Conservation (phyloP, 1,139 yeast species). For the Pichia sp. region DNA sequence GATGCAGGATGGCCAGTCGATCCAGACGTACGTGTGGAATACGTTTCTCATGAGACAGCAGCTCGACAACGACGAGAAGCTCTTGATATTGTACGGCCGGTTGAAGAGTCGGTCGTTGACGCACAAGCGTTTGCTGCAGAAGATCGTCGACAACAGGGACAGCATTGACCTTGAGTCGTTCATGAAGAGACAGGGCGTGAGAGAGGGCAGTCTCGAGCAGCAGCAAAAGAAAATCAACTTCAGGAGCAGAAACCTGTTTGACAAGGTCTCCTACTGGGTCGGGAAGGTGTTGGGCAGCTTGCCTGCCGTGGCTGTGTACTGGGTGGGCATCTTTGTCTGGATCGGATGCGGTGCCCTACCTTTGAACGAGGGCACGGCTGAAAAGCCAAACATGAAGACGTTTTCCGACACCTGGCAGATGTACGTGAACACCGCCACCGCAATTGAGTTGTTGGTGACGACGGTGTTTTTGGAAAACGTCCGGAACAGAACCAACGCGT, state of each 20-base stretch:
- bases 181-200: not conserved
- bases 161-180: conserved; percentile 2
- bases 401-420: conserved; percentile 38
- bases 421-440: conserved; percentile 38
- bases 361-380: conserved; percentile 17
- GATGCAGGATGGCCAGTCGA: conserved; percentile 40
- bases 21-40: conserved; percentile 38
- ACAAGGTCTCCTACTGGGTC: conserved; percentile 26
- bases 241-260: conserved; percentile 28
- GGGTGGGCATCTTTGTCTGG: conserved; percentile 37
- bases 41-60: conserved; percentile 40
- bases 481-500: conserved; percentile 34
- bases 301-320: conserved; percentile 31
- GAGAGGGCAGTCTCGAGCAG: not conserved
- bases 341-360: conserved; percentile 34
- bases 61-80: conserved; percentile 25
- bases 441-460: conserved; percentile 34
- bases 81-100: conserved; percentile 26
- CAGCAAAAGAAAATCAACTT: not conserved
- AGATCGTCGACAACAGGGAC: conserved; percentile 5
- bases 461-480: conserved; percentile 35
- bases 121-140: conserved; percentile 23
- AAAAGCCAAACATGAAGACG: conserved; percentile 15
- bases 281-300: conserved; percentile 32
- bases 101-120: conserved; percentile 32